These are phyloP conservation scores for Daldinia sp. DNA, from an alignment of 2,329 filamentous ascomycete genomes.

Conservation along the genomic window DNA sequence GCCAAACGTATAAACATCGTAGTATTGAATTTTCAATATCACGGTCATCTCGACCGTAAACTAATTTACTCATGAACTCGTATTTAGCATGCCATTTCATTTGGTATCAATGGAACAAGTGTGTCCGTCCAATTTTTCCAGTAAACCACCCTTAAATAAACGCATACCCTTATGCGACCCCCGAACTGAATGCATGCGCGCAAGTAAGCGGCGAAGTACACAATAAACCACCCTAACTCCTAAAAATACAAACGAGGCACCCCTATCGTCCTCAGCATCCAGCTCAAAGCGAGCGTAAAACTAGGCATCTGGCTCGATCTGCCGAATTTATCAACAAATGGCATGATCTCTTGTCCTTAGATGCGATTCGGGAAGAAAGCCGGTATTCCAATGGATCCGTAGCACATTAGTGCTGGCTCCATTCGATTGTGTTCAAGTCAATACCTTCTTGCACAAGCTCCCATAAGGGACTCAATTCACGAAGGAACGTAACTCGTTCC, in stretches of 20 bases:
- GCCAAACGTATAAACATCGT: background rate
- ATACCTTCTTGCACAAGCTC: constrained; percentile 97
- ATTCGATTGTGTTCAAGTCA: constrained; percentile 95
- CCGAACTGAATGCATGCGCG: constrained; percentile 21
- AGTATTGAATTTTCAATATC: constrained; percentile 7
- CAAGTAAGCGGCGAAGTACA: constrained; percentile 30
- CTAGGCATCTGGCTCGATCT: constrained; percentile 3
- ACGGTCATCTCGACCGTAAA: constrained; percentile 1
- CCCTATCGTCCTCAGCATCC: constrained; percentile 5
- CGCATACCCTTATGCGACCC: constrained; percentile 18
- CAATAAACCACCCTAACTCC: constrained; percentile 28
- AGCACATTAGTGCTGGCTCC: constrained; percentile 86
- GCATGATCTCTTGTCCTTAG: constrained; percentile 10
- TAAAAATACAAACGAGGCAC: constrained; percentile 30
- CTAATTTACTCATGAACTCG: constrained; percentile 26
- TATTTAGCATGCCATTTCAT: constrained; percentile 15
- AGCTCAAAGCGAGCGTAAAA: constrained; percentile 15
- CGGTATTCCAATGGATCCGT: background rate
- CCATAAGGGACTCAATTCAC: constrained; percentile 96
- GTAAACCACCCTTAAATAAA: constrained; percentile 10
- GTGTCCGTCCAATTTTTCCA: constrained; percentile 26
- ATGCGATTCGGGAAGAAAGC: constrained; percentile 1
- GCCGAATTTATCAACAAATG: constrained; percentile 25
- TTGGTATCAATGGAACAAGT: constrained; percentile 24
- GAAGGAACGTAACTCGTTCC: constrained; percentile 90